Evolutionary conservation across 23 red algal species (phyloP).

Genomic region (Gracilaria domingensis): DNA sequence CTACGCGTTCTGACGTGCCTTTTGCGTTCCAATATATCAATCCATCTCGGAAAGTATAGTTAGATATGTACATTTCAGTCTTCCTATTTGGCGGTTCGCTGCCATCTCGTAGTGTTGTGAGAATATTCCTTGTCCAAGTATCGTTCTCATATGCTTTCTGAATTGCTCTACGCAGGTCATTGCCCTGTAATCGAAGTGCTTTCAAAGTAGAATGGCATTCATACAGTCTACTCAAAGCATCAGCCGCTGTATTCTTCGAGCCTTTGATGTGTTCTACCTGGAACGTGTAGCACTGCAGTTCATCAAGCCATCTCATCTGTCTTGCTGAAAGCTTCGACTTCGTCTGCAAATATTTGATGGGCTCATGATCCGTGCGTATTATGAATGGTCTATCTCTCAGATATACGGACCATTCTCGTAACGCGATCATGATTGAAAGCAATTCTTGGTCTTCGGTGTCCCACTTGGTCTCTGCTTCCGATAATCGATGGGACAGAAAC

Average conservation of each 20-base stretch:
- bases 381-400: neutral
- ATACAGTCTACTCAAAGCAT: neutral
- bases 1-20: neutral
- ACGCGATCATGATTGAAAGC: conserved; percentile 20
- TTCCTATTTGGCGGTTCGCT: conserved; percentile 6
- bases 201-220: neutral
- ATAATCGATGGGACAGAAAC: conserved; percentile 29
- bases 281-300: conserved; percentile 29
- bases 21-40: conserved; percentile 32
- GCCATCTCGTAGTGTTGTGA: conserved; percentile 6
- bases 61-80: conserved; percentile 19
- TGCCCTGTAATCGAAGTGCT: neutral
- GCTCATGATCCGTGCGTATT: conserved; percentile 31
- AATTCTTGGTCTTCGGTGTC: conserved; percentile 39
- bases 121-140: conserved; percentile 17
- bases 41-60: conserved; percentile 18
- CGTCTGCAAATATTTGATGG: conserved; percentile 20
- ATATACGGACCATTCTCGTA: conserved; percentile 33
- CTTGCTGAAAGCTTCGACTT: conserved; percentile 5
- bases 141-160: conserved; percentile 16
- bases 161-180: conserved; percentile 19
- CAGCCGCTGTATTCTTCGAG: too few species aligned
- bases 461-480: conserved; percentile 15
- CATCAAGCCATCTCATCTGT: conserved; percentile 41
- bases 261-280: neutral